phyloP scores from a whole-genome alignment of 2,329 filamentous ascomycete species.

The Verticillium zaregamsianum region DNA sequence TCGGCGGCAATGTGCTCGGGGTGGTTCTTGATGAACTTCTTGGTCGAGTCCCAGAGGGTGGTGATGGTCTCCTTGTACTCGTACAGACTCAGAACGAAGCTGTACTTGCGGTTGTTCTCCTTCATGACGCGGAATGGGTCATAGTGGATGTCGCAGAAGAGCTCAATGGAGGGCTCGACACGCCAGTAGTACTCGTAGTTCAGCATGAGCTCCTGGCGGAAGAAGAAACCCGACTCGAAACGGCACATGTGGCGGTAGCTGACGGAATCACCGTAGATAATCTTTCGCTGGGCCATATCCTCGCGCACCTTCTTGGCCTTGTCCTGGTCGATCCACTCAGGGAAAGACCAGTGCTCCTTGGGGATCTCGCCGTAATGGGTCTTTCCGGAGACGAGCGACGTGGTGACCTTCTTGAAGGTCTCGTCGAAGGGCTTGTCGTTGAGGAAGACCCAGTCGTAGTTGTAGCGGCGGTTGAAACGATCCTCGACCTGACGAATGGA shows the following conservation, averaged over 20 bases:
- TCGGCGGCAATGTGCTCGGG: conserved; percentile 81
- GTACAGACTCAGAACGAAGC: conserved; percentile 90
- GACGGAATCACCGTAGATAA: conserved; percentile 96
- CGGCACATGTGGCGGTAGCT: conserved; percentile 99
- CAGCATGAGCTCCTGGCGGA: conserved; percentile 86
- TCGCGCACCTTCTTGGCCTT: conserved; percentile 86
- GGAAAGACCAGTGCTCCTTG: conserved; percentile 95
- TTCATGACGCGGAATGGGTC: conserved; percentile 97
- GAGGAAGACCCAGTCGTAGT: conserved; percentile 99
- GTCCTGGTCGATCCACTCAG: conserved; percentile 91
- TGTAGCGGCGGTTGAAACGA: conserved; percentile 92
- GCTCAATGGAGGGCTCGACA: conserved; percentile 93
- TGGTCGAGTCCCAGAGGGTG: conserved; percentile 90
- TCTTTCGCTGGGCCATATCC: conserved; percentile 90
- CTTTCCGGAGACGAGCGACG: conserved; percentile 84
- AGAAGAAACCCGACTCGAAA: conserved; percentile 99
- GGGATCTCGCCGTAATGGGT: conserved; percentile 89
- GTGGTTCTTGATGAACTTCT: conserved; percentile 87
- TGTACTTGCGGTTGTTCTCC: conserved; percentile 97
- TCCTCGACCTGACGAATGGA: conserved; percentile 97
- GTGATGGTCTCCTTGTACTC: conserved; percentile 97
- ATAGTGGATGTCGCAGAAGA: conserved; percentile 93
- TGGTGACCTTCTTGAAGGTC: conserved; percentile 88
- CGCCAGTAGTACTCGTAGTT: conserved; percentile 99
- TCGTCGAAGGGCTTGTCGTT: conserved; percentile 95